These are phyloP conservation scores for Phialophora expanda DNA, from an alignment of 2,329 filamentous ascomycete genomes.

Conservation along the genomic window DNA sequence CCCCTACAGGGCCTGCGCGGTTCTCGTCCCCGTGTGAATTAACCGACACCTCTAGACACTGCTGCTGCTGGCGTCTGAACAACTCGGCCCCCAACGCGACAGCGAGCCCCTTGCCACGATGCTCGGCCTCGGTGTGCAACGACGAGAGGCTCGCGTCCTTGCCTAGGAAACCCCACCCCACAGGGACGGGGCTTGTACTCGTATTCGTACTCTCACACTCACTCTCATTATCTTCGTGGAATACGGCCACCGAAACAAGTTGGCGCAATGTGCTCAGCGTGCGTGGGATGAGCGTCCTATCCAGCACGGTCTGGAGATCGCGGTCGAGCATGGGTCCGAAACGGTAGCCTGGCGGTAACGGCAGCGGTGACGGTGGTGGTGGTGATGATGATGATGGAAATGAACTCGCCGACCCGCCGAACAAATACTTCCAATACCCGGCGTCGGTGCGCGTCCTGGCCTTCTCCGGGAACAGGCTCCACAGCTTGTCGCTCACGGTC, in stretches of 20 bases:
- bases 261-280: conserved; percentile 43
- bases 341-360: conserved; percentile 36
- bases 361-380: neutral
- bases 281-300: conserved; percentile 49
- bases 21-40: neutral
- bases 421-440: conserved; percentile 48
- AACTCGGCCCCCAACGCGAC: conserved; percentile 43
- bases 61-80: conserved; percentile 41
- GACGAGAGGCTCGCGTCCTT: conserved; percentile 48
- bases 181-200: conserved; percentile 29
- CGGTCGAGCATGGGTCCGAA: conserved; percentile 23
- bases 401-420: conserved; percentile 25
- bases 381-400: too few relatives aligned
- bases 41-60: conserved; percentile 41
- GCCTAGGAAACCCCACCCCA: conserved; percentile 51
- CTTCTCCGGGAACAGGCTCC: conserved; percentile 39
- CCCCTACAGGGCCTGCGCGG: conserved; percentile 10
- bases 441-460: conserved; percentile 40
- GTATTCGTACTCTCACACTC: neutral
- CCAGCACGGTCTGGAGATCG: conserved; percentile 48
- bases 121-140: conserved; percentile 50
- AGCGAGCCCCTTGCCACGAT: conserved; percentile 48
- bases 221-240: conserved; percentile 32
- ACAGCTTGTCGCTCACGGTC: conserved; percentile 45
- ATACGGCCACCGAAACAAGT: conserved; percentile 47